Evolutionary conservation across 179 eudicot species (phyloP), one percentile per base, ranked within the genome.

Genomic region (Gypsophila paniculata): DNA sequence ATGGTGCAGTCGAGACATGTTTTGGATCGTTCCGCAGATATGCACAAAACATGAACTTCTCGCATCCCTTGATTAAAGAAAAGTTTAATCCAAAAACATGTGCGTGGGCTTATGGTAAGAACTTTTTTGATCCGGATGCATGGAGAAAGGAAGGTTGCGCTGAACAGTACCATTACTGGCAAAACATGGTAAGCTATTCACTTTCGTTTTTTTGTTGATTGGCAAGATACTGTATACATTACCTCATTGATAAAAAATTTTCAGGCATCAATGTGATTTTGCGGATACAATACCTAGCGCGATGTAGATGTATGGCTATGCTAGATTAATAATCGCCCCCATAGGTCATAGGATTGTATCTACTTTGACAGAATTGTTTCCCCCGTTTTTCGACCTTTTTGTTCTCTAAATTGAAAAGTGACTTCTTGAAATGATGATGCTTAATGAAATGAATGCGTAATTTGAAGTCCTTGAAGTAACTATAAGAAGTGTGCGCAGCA

Each of bases 41-140:
- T 83, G 91, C 97, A 0, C 98, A 93, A 70, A 89, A 91, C 78
- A 93, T 93, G 98, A 93, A 93, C 72, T 93, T 93, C 78, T 93
- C 97, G 0, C 98, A 93, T 77, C 98, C 98, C 57, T 77, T 93
- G 73, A 93, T 93, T 74, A 91, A 85, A 74, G 86, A 86, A 70
- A 91, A 86, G 81, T 93, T 89, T 69, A 89, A 87, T 77, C 96
- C 97, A 12, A 93, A 91, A 77, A 90, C 98, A 11, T 91, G 98
- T 77, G 98, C 89, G 6, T 93, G 97, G 96, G 97, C 98, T 71
- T 93, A 93, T 78, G 98, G 98, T 76, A 93, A 91, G 98, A 93
- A 91, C 75, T 93, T 93, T 78, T 91, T 93, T 72, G 96, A 89
- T 74, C 83, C 88, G 69, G 91, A 89, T 86, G 96, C 96, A 61